Evolutionary conservation across 805 yeast species (phyloP).

Genomic region (Metschnikowia koreensis): DNA sequence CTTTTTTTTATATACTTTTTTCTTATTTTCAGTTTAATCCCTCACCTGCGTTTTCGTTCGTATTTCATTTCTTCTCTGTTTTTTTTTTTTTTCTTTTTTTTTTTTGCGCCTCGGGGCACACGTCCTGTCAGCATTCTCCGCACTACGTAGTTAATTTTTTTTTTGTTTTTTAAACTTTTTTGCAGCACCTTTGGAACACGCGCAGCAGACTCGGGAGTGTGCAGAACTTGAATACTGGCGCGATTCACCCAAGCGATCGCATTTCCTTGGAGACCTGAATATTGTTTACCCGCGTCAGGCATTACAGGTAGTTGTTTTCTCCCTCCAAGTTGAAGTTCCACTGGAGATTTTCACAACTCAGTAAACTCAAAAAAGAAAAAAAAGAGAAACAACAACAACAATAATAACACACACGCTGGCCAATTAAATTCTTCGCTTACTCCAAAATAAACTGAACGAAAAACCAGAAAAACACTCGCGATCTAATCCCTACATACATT

Average conservation of each 20-base stretch:
- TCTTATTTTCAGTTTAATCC: no score
- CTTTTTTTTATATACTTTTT: no score
- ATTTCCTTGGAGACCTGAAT: not conserved
- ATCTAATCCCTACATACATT: not conserved
- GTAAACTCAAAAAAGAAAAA: no score
- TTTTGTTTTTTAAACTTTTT: not conserved
- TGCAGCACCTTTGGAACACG: not conserved
- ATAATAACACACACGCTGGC: no score
- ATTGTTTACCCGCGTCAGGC: constrained; percentile 4
- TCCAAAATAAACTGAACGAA: not conserved
- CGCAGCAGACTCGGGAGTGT: no score
- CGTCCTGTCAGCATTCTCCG: not conserved
- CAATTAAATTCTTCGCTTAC: not conserved
- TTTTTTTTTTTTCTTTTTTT: not conserved
- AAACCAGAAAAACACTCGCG: not conserved
- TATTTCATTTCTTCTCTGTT: no score
- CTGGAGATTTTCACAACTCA: no score
- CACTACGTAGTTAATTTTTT: not conserved
- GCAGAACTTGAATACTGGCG: not conserved
- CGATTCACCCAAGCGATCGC: not conserved
- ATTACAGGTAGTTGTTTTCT: not conserved
- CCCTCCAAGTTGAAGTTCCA: no score
- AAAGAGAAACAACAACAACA: no score
- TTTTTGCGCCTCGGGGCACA: not conserved
- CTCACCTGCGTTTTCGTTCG: not conserved